Evolutionary conservation across 2,329 filamentous ascomycete species (phyloP), one percentile per base, ranked within the genome.

Genomic region (Apiospora aurea): DNA sequence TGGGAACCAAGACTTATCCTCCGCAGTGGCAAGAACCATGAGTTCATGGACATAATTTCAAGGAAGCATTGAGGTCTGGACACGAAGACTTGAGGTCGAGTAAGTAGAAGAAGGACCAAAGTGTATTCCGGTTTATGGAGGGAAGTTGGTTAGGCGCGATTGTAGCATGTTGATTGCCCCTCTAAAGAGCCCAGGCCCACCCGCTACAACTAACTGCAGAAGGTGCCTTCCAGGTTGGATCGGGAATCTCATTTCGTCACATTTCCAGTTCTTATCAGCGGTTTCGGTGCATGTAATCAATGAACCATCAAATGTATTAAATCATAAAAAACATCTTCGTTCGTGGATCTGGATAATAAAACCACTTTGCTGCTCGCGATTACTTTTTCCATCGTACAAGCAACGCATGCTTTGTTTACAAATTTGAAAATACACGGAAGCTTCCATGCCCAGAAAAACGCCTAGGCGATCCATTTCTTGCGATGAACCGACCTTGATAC

Each of bases 361-460:
- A 38, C 38, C 16, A 18, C 38, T 18, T 16, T 61, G 53, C 53
- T 61, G 53, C 53, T 38, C 53, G 29, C 53, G 21, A 61, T 41
- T 64, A 38, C 34, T 64, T 41, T 64, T 64, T n/a, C 57, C 18
- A 64, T 64, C 57, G 41, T 64, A 64, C 57, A 64, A 41, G 57
- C 34, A 64, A 18, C 41, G 16, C 18, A 21, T 61, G 53, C 53
- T 51, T 51, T 64, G 41, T 64, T 64, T 41, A 64, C 57, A 64
- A 64, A 11, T 64, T 64, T 41, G 29, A 64, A 38, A 64, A 64
- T 61, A 64, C 34, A 41, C 57, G 16, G 57, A 64, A 64, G 57
- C 57, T 64, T 64, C 10, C 57, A 64, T 41, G 24, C 21, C 34
- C 53, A 11, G 14, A 11, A 34, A 3, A 64, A 64, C 57, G 57